These are phyloP conservation scores for Sanghuangporus weigelae DNA, from an alignment of 1,284 basidiomycete species.

Conservation along the genomic window DNA sequence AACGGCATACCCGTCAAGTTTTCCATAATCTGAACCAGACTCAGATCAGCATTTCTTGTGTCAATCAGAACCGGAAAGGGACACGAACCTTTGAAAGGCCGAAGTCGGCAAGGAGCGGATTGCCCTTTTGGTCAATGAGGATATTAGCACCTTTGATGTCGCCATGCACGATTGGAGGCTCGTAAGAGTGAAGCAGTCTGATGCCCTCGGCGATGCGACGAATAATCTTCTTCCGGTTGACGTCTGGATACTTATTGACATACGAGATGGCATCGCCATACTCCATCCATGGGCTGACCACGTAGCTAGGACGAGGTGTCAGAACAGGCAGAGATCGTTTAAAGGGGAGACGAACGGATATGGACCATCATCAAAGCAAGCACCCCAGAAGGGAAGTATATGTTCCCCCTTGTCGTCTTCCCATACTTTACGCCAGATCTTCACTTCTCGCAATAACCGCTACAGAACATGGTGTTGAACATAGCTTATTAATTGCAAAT, in stretches of 20 bases:
- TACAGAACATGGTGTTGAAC: conserved; percentile 20
- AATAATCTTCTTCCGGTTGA: conserved; percentile 39
- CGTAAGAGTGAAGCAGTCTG: conserved; percentile 43
- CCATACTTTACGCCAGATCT: conserved; percentile 52
- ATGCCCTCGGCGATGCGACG: conserved; percentile 41
- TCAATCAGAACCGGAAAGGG: neutral
- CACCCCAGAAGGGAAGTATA: conserved; percentile 53
- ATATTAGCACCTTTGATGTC: conserved; percentile 51
- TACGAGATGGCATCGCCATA: conserved; percentile 47
- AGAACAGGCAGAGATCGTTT: neutral
- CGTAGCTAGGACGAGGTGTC: conserved; percentile 32
- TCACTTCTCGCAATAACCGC: conserved; percentile 48
- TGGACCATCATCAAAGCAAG: conserved; percentile 45
- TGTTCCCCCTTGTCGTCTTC: conserved; percentile 42
- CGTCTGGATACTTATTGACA: conserved; percentile 31
- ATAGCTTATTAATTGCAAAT: neutral
- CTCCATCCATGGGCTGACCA: conserved; percentile 52
- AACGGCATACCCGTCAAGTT: conserved; percentile 47
- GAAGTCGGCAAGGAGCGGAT: conserved; percentile 52
- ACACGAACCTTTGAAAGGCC: conserved; percentile 32
- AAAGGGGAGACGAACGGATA: conserved; percentile 36
- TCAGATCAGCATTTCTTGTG: neutral
- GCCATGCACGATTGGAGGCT: conserved; percentile 46
- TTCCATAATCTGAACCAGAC: conserved; percentile 41
- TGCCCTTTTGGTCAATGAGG: conserved; percentile 40